These are phyloP conservation scores for Cryptococcus sp. DNA, from an alignment of 1,284 basidiomycete genomes.

Conservation along the genomic window DNA sequence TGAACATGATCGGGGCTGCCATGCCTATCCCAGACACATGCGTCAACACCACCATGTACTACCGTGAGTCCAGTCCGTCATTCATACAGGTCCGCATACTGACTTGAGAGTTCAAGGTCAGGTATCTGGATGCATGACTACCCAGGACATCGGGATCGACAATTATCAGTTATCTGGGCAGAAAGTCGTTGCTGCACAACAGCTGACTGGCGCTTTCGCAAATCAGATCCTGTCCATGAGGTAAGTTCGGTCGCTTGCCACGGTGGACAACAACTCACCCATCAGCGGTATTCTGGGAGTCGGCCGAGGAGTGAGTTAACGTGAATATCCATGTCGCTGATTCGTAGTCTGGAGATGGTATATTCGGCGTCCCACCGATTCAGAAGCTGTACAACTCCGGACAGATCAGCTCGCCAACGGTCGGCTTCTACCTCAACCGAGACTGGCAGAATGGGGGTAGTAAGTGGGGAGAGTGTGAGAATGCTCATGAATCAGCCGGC, in stretches of 20 bases:
- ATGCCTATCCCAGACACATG: background rate
- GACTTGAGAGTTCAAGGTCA: background rate
- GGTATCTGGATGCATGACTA: conserved; percentile 3
- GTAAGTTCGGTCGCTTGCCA: background rate
- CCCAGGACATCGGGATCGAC: background rate
- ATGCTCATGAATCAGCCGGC: background rate
- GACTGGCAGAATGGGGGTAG: conserved; percentile 2
- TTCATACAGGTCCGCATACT: background rate
- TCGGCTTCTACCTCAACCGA: conserved; percentile 14
- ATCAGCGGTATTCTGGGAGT: no score
- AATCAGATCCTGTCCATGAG: conserved; percentile 2
- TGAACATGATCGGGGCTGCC: conserved; percentile 1
- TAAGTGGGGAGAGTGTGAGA: background rate
- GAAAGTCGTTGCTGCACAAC: no score
- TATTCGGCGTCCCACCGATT: conserved; percentile 1
- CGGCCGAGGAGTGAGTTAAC: no score
- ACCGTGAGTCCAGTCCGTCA: background rate
- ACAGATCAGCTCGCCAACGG: conserved; percentile 6
- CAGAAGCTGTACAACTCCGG: conserved; percentile 1
- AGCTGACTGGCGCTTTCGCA: no score
- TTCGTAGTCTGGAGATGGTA: no score
- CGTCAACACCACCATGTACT: background rate
- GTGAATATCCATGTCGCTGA: background rate
- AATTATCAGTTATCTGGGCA: no score
- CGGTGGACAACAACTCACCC: no score